Conservation (phyloP, 768 basidiomycete genomes). For the Boletus barrowsii region DNA sequence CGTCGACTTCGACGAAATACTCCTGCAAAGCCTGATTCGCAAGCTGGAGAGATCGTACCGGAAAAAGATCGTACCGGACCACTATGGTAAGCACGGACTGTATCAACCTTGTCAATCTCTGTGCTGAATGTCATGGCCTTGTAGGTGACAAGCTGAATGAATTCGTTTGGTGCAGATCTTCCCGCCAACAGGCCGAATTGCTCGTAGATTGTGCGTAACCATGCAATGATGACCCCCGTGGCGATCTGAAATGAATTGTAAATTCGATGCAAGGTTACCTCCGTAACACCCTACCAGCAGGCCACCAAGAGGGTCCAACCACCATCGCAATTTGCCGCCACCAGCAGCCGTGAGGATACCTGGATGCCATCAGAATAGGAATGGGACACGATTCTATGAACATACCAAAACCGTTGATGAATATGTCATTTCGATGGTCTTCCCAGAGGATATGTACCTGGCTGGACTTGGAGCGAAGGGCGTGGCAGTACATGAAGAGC, state of each 20-base stretch:
- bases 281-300: conserved; percentile 52
- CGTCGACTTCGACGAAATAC: conserved; percentile 93
- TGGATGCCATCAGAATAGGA: conserved; percentile 25
- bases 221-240: conserved; percentile 73
- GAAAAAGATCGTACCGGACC: conserved; percentile 52
- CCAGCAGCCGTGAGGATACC: conserved; percentile 82
- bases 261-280: background rate
- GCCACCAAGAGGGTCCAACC: conserved; percentile 78
- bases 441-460: conserved; percentile 97
- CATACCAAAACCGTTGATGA: conserved; percentile 74
- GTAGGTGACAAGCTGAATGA: conserved; percentile 88
- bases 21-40: conserved; percentile 42
- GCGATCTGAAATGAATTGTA: conserved; percentile 52
- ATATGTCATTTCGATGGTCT: conserved; percentile 93
- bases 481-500: conserved; percentile 84
- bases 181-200: conserved; percentile 90
- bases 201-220: conserved; percentile 70
- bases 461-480: conserved; percentile 75
- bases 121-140: conserved; percentile 85
- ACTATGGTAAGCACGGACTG: conserved; percentile 90
- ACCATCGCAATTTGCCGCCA: conserved; percentile 79
- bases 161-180: conserved; percentile 88
- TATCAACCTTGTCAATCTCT: conserved; percentile 85
- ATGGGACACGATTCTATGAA: background rate
- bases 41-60: background rate